Percentiles rank a stretch among this genome's conserved stretches.
Conservation (phyloP, 1,139 yeast species). For the Kurtzmaniella quercitrusa region DNA sequence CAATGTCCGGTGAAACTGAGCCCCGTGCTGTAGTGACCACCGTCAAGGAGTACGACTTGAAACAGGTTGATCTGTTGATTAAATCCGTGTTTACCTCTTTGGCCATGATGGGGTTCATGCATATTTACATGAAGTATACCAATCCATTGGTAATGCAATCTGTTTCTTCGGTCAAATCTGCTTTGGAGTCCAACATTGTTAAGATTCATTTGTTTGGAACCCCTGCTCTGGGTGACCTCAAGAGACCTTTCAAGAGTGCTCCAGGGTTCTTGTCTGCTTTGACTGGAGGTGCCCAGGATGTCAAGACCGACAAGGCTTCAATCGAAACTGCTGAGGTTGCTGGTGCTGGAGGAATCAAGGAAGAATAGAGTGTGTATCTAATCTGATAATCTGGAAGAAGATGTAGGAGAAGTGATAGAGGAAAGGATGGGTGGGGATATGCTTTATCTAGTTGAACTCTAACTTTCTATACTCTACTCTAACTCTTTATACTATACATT, state of each 20-base stretch:
- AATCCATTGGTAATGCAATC: conserved; percentile 96
- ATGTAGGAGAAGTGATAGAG: not conserved
- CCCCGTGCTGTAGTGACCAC: conserved; percentile 84
- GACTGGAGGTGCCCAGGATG: conserved; percentile 50
- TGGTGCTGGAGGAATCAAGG: conserved; percentile 89
- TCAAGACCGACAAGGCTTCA: conserved; percentile 80
- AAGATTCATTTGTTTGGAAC: conserved; percentile 84
- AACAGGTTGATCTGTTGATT: conserved; percentile 75
- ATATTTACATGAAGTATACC: conserved; percentile 94
- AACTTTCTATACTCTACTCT: no score
- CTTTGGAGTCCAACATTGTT: conserved; percentile 87
- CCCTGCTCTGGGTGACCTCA: conserved; percentile 85
- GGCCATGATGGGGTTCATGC: conserved; percentile 99
- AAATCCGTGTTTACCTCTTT: conserved; percentile 82
- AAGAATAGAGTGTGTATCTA: conserved; percentile 48
- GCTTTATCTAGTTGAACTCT: no score
- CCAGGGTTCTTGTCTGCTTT: conserved; percentile 73
- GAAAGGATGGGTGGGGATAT: no score
- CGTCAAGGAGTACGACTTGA: conserved; percentile 88
- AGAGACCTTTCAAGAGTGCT: conserved; percentile 94
- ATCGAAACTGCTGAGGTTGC: conserved; percentile 81
- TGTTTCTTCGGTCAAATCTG: conserved; percentile 83
- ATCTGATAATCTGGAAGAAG: not conserved
- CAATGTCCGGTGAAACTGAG: conserved; percentile 69
- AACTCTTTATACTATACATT: no score